Conservation (phyloP, 345 rosid species). For the Aegle marmelos region DNA sequence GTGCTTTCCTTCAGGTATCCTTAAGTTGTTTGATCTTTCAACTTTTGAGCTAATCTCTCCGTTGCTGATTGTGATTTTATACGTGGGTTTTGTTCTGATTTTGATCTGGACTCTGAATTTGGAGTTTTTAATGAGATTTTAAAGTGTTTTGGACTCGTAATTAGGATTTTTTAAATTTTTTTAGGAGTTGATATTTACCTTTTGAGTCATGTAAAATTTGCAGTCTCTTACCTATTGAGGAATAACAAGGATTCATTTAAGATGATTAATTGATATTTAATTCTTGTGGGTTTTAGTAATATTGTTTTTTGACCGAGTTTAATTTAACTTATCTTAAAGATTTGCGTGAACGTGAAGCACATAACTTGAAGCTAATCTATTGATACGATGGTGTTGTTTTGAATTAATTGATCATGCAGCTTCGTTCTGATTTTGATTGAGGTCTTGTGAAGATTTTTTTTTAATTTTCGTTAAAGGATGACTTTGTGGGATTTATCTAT, state of each 20-base stretch:
- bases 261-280: not conserved
- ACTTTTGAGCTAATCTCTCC: not conserved
- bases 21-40: not conserved
- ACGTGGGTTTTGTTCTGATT: slow-evolving; percentile 2
- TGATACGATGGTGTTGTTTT: not conserved
- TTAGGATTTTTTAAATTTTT: not conserved
- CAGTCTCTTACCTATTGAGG: not conserved
- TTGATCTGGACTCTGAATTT: slow-evolving; percentile 1
- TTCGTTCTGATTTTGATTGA: not conserved
- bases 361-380: not conserved
- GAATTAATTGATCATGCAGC: not conserved
- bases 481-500: not conserved
- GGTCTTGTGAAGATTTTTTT: not conserved
- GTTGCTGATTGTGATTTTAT: not conserved
- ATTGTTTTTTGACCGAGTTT: not conserved
- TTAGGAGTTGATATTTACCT: not conserved
- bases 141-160: not conserved
- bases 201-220: not conserved
- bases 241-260: not conserved
- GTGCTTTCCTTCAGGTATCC: not conserved
- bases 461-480: not conserved
- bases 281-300: not conserved
- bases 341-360: not conserved
- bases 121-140: not conserved
- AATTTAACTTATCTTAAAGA: not conserved